Base-by-base conservation (phyloP, 225 moss, liverwort and hornwort genomes). In the Climacium dendroides region DNA sequence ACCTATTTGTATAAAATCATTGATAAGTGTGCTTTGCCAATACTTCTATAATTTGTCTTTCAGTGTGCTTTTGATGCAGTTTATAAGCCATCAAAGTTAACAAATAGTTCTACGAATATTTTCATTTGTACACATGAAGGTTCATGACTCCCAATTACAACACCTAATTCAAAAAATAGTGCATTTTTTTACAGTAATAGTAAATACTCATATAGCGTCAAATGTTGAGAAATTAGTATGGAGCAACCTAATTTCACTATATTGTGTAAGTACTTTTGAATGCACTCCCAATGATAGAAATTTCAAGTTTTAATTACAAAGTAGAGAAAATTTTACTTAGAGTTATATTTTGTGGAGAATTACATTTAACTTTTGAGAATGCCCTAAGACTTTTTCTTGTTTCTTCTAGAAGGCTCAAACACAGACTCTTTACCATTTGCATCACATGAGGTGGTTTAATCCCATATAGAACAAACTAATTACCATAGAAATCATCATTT, bases 381-480 rank as follows among this genome's bases (percentile, higher is more conserved):
- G 1, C 13, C 12, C 4, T 23, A 13, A 2, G 13, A 37, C 2
- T 7, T 67, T 23, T 37, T 1, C 12, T 67, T 23, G 0, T 37
- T 12, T 67, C 13, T 60, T 26, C 37, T 26, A 70, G 15, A 11
- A 34, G 8, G 13, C 50, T 34, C 0, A 5, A 5, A 32, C 8
- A 50, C 2, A 0, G 0, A 50, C 8, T 50, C 20, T 32, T 8
- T 8, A 50, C 50, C 1, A 48, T 32, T 19, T 32, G 19, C 0
- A 0, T 11, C 7, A 32, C 2, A 32, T 0, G 0, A 70, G 26
- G 26, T 26, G 15, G 3, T 26, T 23, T 37, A 12, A 23, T n/a
- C 0, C 7, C 23, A 6, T 7, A 0, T 20, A 37, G 2, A 2
- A 37, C 4, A 0, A 20, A 2, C 4, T 39, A 0, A 0, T 24